Base-by-base conservation (phyloP, 768 basidiomycete genomes). In the Rhizopogon salebrosus region DNA sequence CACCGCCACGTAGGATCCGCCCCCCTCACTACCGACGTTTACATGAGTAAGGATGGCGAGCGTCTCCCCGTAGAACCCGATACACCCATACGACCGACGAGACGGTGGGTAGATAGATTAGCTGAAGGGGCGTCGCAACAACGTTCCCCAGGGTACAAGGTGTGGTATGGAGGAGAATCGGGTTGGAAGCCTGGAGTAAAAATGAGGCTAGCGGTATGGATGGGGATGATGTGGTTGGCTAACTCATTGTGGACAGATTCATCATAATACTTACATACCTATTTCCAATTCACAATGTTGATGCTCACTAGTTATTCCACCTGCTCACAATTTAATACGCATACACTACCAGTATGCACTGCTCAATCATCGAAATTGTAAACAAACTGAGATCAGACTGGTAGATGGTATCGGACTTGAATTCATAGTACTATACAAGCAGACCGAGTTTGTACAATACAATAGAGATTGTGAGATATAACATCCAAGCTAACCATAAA, bases 191-290 rank as follows among this genome's bases (percentile, higher is more conserved):
- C 69, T n/a, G 76, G 79, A 39, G 62, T 76, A 29, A 70, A 71
- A 54, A 67, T 74, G 14, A 79, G 72, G 53, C 56, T 80, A 20
- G 65, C 66, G 8, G 58, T 77, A 34, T 73, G 72, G 23, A 50
- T 76, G 10, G 62, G 71, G 14, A 62, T 74, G 1, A 77, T 91
- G 72, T 90, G 88, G 89, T 51, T 79, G 31, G 60, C 81, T 42
- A 92, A 91, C 62, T 60, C 81, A 41, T 61, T 87, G 9, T 89
- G 82, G 82, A 61, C 67, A 55, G 56, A 55, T 39, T 41, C 40
- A n/a, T 14, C 52, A 38, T 40, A 54, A n/a, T 29, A 43, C 13
- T 22, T n/a, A 34, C 20, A 54, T 34, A 31, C 26, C 52, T n/a
- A 53, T 24, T 35, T 13, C 26, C 9, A 34, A 9, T 4, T 41